phyloP scores from a whole-genome alignment of 345 rosid genomes.

The Firmiana major region DNA sequence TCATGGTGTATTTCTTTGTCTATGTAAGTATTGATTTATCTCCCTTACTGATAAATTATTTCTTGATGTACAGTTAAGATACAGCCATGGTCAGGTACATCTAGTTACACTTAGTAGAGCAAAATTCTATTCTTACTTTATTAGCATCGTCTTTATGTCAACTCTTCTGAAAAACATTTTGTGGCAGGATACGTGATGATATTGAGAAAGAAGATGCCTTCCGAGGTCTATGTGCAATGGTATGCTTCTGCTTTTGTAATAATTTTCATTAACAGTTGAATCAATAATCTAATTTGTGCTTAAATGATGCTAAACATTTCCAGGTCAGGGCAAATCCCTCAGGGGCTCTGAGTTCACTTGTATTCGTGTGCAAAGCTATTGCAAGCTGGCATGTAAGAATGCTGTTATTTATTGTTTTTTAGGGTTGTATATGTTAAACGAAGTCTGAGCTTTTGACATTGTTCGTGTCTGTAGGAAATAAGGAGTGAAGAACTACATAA shows the following conservation, averaged over 20 bases:
- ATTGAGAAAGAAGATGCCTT: conserved; percentile 98
- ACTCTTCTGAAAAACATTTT: conserved; percentile 6
- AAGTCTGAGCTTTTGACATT: background rate
- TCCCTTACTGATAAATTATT: background rate
- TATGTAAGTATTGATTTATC: conserved; percentile 46
- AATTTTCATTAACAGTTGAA: background rate
- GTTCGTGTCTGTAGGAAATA: conserved; percentile 54
- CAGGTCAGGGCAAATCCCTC: conserved; percentile 92
- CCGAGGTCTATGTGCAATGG: conserved; percentile 94
- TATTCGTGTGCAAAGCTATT: conserved; percentile 79
- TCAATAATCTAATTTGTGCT: background rate
- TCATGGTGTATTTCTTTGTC: conserved; percentile 93
- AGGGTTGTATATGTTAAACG: background rate
- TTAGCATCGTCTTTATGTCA: background rate
- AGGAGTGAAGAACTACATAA: conserved; percentile 74
- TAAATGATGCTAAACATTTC: conserved; percentile 13
- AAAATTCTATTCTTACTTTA: background rate
- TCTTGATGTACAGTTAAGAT: conserved; percentile 4
- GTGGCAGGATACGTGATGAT: conserved; percentile 88
- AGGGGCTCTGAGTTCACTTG: conserved; percentile 86
- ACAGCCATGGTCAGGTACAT: background rate
- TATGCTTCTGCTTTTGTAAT: conserved; percentile 25
- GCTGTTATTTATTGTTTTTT: background rate
- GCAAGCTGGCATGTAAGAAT: conserved; percentile 96
- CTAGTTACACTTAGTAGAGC: background rate